Base-by-base conservation (phyloP, 2,329 filamentous ascomycete species). In the Chaetomium globosum region DNA sequence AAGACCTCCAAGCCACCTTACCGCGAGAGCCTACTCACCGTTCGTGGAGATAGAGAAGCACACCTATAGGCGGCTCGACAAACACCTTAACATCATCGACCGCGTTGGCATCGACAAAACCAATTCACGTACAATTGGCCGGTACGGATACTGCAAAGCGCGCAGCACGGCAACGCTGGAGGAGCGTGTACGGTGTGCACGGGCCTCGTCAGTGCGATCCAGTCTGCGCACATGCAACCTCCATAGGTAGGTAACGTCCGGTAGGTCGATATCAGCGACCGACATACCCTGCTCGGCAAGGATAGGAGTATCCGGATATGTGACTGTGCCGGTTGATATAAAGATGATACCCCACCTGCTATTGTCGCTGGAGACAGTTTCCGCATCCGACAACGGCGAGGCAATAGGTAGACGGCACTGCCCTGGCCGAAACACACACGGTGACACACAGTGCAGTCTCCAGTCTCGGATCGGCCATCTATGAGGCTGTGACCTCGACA, bases 381-480 rank as follows among this genome's bases (percentile, higher is more conserved):
- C 48, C 48, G 31, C 58, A 53, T 8, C 58, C 13, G 13, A 43
- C 21, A 2, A 26, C 3, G 7, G n/a, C 5, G 58, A 60, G 26
- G 33, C 31, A 2, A 23, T 13, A 10, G 7, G 12, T n/a, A n/a
- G n/a, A n/a, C n/a, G 28, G 13, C 3, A 60, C 48, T 4, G 7
- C 51, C 6, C 58, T 48, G 30, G 33, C 21, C 9, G 58, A 60
- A n/a, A 28, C 43, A 4, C 58, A 53, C 31, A 19, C 58, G n/a
- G n/a, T n/a, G n/a, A n/a, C n/a, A n/a, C n/a, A n/a, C n/a, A n/a
- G n/a, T n/a, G n/a, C n/a, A n/a, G n/a, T n/a, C n/a, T n/a, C n/a
- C n/a, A n/a, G n/a, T 12, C 58, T 60, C 8, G 58, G 58, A 16
- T 60, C 30, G 21, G 30, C 58, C 12, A n/a, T 60, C 2, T 60